Percentiles rank a stretch among this genome's conserved stretches.
Evolutionary conservation across 345 rosid species (phyloP).

Genomic region (Eucalyptus coolabah): DNA sequence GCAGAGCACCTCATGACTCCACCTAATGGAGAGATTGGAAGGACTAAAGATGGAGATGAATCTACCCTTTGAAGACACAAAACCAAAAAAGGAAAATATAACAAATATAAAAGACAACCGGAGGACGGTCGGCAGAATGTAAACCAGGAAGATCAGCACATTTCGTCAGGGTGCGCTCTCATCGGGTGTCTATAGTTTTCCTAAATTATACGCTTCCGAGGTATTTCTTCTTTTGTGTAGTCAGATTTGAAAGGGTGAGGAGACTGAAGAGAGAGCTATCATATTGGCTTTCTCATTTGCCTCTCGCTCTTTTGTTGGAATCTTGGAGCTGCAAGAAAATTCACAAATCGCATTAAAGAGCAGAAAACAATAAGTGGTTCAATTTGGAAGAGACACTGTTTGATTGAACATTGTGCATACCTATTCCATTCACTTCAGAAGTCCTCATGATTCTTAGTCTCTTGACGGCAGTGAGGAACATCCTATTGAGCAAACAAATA

Average conservation of each 20-base stretch:
- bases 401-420: slow-evolving; percentile 12
- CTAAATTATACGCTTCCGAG: background rate
- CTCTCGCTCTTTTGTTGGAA: slow-evolving; percentile 39
- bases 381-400: background rate
- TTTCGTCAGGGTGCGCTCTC: background rate
- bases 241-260: background rate
- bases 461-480: slow-evolving; percentile 69
- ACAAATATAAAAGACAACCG: background rate
- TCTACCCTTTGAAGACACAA: background rate
- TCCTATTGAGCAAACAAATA: slow-evolving; percentile 22
- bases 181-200: background rate
- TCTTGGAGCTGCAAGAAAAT: slow-evolving; percentile 48
- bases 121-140: background rate
- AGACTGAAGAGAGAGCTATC: background rate
- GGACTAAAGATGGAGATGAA: background rate
- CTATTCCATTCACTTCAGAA: slow-evolving; percentile 79
- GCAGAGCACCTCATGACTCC: slow-evolving; percentile 1
- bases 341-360: background rate
- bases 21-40: slow-evolving; percentile 6
- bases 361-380: background rate
- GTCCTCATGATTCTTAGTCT: slow-evolving; percentile 89
- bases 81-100: background rate
- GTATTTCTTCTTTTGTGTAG: background rate
- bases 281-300: slow-evolving; percentile 49
- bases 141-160: background rate